Percentiles rank a stretch among this genome's conserved stretches.
phyloP scores from a whole-genome alignment of 805 yeast species.

The Teunomyces lycoperdinae region DNA sequence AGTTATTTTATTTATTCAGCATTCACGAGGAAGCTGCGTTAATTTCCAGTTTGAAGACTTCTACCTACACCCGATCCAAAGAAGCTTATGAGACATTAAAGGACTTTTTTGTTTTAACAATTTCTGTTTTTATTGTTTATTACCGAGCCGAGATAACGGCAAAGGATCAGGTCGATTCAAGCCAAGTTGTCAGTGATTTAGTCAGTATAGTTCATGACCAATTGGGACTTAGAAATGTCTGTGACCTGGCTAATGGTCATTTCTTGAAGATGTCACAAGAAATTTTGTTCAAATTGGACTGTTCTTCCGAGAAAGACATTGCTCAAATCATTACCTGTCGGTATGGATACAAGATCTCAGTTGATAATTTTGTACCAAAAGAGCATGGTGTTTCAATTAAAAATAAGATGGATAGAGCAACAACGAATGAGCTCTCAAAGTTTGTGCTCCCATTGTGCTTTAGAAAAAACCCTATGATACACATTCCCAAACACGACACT shows the following conservation, averaged over 20 bases:
- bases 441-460: conserved; percentile 56
- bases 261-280: conserved; percentile 62
- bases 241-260: conserved; percentile 61
- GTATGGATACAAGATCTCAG: conserved; percentile 62
- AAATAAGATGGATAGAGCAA: conserved; percentile 23
- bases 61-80: conserved; percentile 43
- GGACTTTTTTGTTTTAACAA: conserved; percentile 40
- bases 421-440: conserved; percentile 38
- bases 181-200: conserved; percentile 37
- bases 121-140: conserved; percentile 39
- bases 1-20: conserved; percentile 47
- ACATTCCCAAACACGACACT: conserved; percentile 64
- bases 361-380: conserved; percentile 58
- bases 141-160: conserved; percentile 15
- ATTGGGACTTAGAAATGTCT: conserved; percentile 65
- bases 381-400: conserved; percentile 54
- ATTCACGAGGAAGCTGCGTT: conserved; percentile 52
- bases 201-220: conserved; percentile 67
- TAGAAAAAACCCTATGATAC: conserved; percentile 56
- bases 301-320: conserved; percentile 59
- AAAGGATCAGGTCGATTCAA: background rate
- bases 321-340: conserved; percentile 78
- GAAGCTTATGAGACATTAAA: conserved; percentile 45
- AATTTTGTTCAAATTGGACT: conserved; percentile 43
- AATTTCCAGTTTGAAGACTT: conserved; percentile 32